Evolutionary conservation across 1,139 yeast genomes (phyloP), one percentile per base, ranked within the genome.

Genomic region (Insectozyma bohioensis): DNA sequence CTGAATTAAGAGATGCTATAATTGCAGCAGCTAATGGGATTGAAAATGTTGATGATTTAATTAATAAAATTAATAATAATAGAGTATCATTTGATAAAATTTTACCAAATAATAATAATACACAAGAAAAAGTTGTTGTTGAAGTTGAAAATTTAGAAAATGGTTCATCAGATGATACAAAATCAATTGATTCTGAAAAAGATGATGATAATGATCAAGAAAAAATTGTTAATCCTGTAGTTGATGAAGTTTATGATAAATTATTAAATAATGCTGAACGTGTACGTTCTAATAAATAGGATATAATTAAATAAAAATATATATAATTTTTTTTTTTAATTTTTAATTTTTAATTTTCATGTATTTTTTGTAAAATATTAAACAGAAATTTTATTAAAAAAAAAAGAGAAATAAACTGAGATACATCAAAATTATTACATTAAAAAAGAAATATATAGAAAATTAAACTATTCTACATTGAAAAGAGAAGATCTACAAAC

Each of bases 1-100:
- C 80, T 3, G 88, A 84, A 51, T 62, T 85, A 24, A 66, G 95
- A 39, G 85, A 81, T 40, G 88, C 92, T 0, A 80, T 84, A 28
- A 78, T 84, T 34, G 29, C 29, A 12, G 76, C 78, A 36, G 90
- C 90, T 3, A 84, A 84, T 49, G 94, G 94, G 36, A 76, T 83
- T 35, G 80, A 80, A 40, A 75, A 84, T 12, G 85, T 85, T 5
- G 72, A 74, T 10, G 87, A 83, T 39, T 68, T 85, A 46, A 82
- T 86, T 48, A 78, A 72, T 35, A 80, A 76, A 45, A 82, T 85
- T 33, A 77, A 75, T 47, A 63, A 58, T 33, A 68, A 77, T 37
- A 51, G 76, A 21, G 63, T 75, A 14, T 72, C 75, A 40, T 59
- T 80, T 41, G 80, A 79, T 26, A 73, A 71, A 19, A 76, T 80